These are phyloP conservation scores for Mycena amicta DNA, from an alignment of 768 basidiomycete genomes.

Conservation along the genomic window DNA sequence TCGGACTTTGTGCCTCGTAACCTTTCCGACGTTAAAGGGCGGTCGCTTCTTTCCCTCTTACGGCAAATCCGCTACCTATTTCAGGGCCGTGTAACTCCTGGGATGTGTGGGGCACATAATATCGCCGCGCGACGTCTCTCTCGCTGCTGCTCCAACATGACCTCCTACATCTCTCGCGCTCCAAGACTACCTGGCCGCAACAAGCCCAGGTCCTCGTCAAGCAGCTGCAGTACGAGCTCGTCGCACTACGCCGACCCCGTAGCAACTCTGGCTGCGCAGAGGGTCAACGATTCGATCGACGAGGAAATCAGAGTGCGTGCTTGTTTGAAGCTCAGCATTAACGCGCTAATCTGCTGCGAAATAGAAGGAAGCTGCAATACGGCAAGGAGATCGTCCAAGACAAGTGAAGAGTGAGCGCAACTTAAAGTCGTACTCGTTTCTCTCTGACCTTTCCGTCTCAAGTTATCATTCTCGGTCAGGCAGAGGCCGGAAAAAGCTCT, in stretches of 20 bases:
- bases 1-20: background rate
- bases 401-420: conserved; percentile 55
- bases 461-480: conserved; percentile 81
- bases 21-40: conserved; percentile 1
- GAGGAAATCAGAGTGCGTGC: conserved; percentile 42
- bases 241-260: background rate
- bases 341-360: background rate
- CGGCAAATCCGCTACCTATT: background rate
- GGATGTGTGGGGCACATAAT: background rate
- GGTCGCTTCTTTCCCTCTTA: background rate
- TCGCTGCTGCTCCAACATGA: background rate
- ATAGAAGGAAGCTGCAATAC: conserved; percentile 52
- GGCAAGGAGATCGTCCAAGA: conserved; percentile 46
- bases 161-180: background rate
- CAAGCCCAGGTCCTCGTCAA: background rate
- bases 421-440: background rate
- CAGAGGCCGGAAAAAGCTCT: conserved; percentile 76
- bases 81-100: background rate
- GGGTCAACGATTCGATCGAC: conserved; percentile 44
- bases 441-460: conserved; percentile 5
- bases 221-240: background rate
- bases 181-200: background rate
- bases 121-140: background rate
- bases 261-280: conserved; percentile 28
- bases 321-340: background rate